Conservation (phyloP, 352 stramenopile genomes). For the Phytophthora brassicae region DNA sequence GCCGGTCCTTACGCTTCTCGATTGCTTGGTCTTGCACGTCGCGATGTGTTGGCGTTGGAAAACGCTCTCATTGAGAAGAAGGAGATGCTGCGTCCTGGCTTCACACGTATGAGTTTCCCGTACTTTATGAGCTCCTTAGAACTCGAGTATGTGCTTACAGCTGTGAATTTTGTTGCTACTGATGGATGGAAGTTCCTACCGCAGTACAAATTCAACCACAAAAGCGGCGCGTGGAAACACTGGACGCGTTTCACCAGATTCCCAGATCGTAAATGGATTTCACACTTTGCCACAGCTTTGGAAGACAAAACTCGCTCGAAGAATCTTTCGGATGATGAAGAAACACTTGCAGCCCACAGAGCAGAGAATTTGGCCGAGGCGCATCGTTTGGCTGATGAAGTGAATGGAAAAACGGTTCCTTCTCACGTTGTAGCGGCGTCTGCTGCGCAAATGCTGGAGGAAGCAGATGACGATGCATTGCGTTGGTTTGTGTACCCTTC, state of each 20-base stretch:
- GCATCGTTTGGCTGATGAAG: conserved; percentile 31
- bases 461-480: conserved; percentile 49
- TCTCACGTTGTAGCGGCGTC: conserved; percentile 38
- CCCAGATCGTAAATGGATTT: conserved; percentile 57
- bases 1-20: conserved; percentile 95
- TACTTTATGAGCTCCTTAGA: conserved; percentile 86
- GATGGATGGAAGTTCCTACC: conserved; percentile 94
- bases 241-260: conserved; percentile 56
- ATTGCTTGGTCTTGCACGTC: conserved; percentile 89
- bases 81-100: conserved; percentile 95
- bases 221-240: conserved; percentile 94
- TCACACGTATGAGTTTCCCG: conserved; percentile 93
- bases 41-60: conserved; percentile 75
- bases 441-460: conserved; percentile 53
- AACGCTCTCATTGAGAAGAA: conserved; percentile 89
- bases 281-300: conserved; percentile 42
- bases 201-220: conserved; percentile 95
- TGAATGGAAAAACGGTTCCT: conserved; percentile 23
- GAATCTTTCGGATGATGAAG: conserved; percentile 37
- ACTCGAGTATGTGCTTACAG: conserved; percentile 92
- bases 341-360: conserved; percentile 34
- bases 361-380: conserved; percentile 47
- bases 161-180: conserved; percentile 93
- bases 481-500: conserved; percentile 79
- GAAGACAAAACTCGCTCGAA: conserved; percentile 28